Evolutionary conservation across 805 yeast genomes (phyloP), one percentile per base, ranked within the genome.

Genomic region (Wilhelminamyces savonicus): DNA sequence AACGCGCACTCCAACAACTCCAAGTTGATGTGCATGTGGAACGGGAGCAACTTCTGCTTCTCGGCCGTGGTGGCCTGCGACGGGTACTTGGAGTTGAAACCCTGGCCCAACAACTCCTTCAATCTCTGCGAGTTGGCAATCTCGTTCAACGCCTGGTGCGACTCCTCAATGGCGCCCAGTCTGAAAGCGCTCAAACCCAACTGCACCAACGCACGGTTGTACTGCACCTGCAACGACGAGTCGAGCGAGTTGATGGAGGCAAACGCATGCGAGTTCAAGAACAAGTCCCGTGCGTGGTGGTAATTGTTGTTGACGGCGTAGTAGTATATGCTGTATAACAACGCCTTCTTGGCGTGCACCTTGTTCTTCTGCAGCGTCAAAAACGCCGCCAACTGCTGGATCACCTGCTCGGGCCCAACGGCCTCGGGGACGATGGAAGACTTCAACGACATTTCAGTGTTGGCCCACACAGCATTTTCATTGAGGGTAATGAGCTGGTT

Each of bases 21-120:
- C 47, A 90, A 69, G 62, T 92, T 92, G 59, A 92, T 90, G 64
- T 92, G 99, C 83, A 86, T 87, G 65, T 92, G 98, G 81, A 82
- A 92, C 35, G 99, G 99, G 54, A 92, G 70, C 55, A 87, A 74
- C 54, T 88, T 78, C 61, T 80, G 90, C 48, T 70, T 76, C 51
- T 82, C 94, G 37, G 71, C 74, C 26, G 69, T 59, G 16, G 76
- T 54, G 12, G 69, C 66, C 54, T 66, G 63, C 47, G 71, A 74
- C 32, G 73, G 67, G 54, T 72, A 78, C 60, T 87, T 81, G 54
- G 81, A 80, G 43, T 48, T 56, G 48, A 75, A 68, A 31, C 94
- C 94, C 68, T 90, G 98, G 36, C 97, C 97, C 39, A 92, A 73
- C 36, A 92, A 73, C 63, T 92, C 98, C 69, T 84, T 87, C 48